A percentile compares a stretch with the other conserved stretches of the same genome.
phyloP scores from a whole-genome alignment of 176 grass and related monocot genomes.

The Oryza australiensis region DNA sequence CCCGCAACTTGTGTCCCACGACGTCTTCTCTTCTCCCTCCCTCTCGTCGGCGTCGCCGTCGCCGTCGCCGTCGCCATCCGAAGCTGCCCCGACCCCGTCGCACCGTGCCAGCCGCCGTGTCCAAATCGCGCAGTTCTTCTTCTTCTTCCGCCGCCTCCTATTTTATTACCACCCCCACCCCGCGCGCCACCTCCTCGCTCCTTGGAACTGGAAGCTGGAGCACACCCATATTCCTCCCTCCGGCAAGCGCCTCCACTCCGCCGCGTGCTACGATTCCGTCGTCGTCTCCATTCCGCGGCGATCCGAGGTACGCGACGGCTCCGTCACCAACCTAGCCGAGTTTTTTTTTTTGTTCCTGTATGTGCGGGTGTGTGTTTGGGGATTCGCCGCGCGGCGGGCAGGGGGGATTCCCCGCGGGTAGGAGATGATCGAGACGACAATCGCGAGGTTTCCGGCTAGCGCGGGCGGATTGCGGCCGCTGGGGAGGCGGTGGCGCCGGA shows the following conservation, averaged over 20 bases:
- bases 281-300: not conserved
- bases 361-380: too few relatives aligned
- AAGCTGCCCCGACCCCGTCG: too few relatives aligned
- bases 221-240: not conserved
- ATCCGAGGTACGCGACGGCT: not conserved
- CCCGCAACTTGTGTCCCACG: not conserved
- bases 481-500: not conserved
- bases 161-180: not conserved
- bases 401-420: not conserved
- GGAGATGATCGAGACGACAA: not conserved
- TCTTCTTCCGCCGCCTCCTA: not conserved
- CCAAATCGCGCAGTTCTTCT: not conserved
- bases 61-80: too few relatives aligned
- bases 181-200: not conserved
- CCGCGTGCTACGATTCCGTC: not conserved
- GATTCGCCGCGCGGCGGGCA: not conserved
- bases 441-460: not conserved
- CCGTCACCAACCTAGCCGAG: not conserved
- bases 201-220: not conserved
- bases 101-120: not conserved
- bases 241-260: not conserved
- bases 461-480: not conserved
- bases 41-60: conserved; percentile 2
- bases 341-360: too few relatives aligned
- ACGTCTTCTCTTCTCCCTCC: not conserved